These are phyloP conservation scores for Kwoniella newhampshirensis DNA, from an alignment of 768 basidiomycete genomes.

Conservation along the genomic window DNA sequence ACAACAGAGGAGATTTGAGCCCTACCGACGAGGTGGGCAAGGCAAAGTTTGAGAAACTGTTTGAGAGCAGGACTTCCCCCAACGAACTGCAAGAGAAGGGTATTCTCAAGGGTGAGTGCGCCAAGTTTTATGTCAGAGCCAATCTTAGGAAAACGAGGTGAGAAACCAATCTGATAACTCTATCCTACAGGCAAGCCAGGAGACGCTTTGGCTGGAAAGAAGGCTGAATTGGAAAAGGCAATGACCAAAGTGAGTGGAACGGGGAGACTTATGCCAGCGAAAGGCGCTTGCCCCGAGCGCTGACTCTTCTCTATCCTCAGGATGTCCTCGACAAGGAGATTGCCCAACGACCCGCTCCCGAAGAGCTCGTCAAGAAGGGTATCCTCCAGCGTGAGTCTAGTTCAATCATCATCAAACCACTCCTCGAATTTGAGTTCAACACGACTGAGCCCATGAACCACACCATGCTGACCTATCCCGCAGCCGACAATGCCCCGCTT, in stretches of 20 bases:
- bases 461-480: not conserved
- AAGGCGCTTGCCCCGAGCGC: not conserved
- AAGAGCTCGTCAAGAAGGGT: constrained; percentile 66
- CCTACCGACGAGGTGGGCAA: constrained; percentile 36
- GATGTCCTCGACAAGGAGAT: constrained; percentile 66
- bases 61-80: constrained; percentile 63
- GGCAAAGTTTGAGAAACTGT: constrained; percentile 60
- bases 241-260: constrained; percentile 63
- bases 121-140: too few species aligned
- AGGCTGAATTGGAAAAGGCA: constrained; percentile 63
- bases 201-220: constrained; percentile 64
- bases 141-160: too few species aligned
- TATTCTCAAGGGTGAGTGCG: constrained; percentile 66
- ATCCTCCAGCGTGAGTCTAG: constrained; percentile 59
- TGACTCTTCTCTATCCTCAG: constrained; percentile 50
- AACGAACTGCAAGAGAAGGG: constrained; percentile 66
- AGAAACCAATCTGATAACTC: too few species aligned
- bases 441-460: not conserved
- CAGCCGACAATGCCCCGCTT: constrained; percentile 39
- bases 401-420: not conserved
- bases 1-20: constrained; percentile 38
- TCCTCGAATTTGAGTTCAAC: not conserved
- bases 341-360: constrained; percentile 62
- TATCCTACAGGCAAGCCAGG: constrained; percentile 54
- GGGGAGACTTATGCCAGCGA: not conserved